Evolutionary conservation across 768 basidiomycete species (phyloP), one percentile per base, ranked within the genome.

Genomic region (Mycena capillaripes): DNA sequence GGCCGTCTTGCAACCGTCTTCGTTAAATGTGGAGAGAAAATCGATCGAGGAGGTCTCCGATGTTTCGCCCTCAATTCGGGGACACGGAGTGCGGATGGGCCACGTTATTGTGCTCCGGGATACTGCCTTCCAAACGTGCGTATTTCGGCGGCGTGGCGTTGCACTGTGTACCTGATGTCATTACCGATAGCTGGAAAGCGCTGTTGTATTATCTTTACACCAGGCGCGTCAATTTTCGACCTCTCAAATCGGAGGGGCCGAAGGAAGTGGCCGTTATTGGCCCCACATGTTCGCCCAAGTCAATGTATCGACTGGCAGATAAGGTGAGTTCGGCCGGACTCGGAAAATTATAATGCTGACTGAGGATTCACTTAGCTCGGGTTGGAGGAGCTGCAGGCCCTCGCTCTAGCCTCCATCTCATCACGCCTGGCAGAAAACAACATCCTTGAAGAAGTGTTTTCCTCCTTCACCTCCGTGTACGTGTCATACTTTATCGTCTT

Each of bases 221-320:
- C 1, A 73, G 76, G 23, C 78, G 81, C 32, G 50, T 82, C 42
- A 71, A 66, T 30, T 86, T 85, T 68, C 61, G 73, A 17, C 79
- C 82, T 7, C 79, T 84, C 27, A 78, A 72, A n/a, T 81, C 79
- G 7, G 64, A 75, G 16, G 68, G 52, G 29, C 29, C n/a, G 2
- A 44, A 50, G 17, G 64, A 76, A 8, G 53, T 48, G 8, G 67
- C 72, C 8, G 52, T 21, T 21, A 29, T 1, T 8, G 69, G 62
- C 17, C 69, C 69, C 1, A 58, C 38, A 21, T 86, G 84, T 53
- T 86, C 85, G 5, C 82, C 85, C 0, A 86, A 86, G 62, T 86
- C 84, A 0, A 86, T 86, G 82, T 86, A 85, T 68, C 81, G 83
- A 17, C 76, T 86, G 14, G 84, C 86, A 6, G 74, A 76, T 32